Base-by-base conservation (phyloP, 73 alveolate genomes). In the Breviolum minutum region DNA sequence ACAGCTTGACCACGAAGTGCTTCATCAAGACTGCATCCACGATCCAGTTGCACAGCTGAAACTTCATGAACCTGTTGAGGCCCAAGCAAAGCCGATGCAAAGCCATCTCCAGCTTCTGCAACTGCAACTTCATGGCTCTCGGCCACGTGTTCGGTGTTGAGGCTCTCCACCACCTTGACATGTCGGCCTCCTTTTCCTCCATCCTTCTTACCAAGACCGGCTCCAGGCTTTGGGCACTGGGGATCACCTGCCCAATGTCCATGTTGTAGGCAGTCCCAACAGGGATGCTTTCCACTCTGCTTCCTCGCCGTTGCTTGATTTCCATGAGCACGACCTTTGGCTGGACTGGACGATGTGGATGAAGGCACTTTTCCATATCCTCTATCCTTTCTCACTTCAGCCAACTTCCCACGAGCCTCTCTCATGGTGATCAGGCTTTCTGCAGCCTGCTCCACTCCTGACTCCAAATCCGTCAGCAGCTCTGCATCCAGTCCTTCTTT, bases 241-340 rank as follows among this genome's bases (percentile, higher is more conserved):
- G 62, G 32, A 48, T 63, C 95, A 0, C 95, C 95, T 10, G 64
- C 66, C 95, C 82, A 87, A 48, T 63, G 95, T 9, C 82, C 95
- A 13, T 26, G 80, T 11, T 27, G 77, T 11, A 62, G 66, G 69
- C 95, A 87, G 64, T 87, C 95, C 32, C 69, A 87, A 30, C 95
- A 87, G 1, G 63, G 68, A 27, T 63, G 81, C 66, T 27, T 62
- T 5, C 95, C 95, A 6, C 64, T 24, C 13, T 40, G 64, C 66
- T 87, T 87, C 66, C 74, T 54, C 17, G 95, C 86, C 0, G 86
- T 10, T 9, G 86, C 63, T 20, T 71, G 81, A 4, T 71, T 71
- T 5, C 81, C 81, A 71, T 71, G 81, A 0, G 81, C 40, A 0
- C 30, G 26, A 20, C 32, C 32, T 71, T 71, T 77, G 61, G 26